Percentiles rank a stretch among this genome's conserved stretches.
Evolutionary conservation across 2,329 filamentous ascomycete genomes (phyloP).

Genomic region (Sporothrix curviconia): DNA sequence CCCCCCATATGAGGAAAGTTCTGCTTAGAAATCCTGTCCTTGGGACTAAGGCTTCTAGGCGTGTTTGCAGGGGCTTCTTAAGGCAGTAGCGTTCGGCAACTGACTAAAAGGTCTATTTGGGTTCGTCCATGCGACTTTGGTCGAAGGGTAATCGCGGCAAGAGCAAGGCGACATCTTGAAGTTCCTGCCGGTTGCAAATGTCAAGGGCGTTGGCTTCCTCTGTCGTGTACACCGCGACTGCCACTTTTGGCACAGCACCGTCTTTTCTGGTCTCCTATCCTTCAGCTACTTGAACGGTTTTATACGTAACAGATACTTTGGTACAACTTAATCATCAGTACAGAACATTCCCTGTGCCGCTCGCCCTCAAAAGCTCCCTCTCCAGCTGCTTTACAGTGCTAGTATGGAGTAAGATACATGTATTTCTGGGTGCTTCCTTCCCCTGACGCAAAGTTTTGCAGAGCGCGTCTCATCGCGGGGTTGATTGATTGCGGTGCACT

Average conservation of each 20-base stretch:
- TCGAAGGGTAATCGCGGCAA: neutral
- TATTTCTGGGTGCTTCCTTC: too few species aligned
- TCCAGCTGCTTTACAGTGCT: too few species aligned
- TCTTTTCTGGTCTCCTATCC: neutral
- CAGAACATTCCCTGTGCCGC: too few species aligned
- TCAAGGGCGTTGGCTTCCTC: too few species aligned
- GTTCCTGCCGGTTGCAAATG: neutral
- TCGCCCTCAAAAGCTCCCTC: too few species aligned
- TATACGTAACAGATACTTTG: too few species aligned
- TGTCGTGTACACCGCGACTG: too few species aligned
- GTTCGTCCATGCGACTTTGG: neutral
- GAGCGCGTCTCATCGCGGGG: neutral
- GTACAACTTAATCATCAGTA: too few species aligned
- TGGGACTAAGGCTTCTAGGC: neutral
- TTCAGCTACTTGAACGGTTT: too few species aligned
- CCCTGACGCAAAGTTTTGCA: too few species aligned
- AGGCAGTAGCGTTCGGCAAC: neutral
- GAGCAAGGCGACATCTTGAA: neutral
- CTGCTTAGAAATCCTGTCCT: constrained; percentile 6
- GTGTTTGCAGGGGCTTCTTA: neutral
- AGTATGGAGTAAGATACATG: too few species aligned
- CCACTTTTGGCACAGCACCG: neutral
- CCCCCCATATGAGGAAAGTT: neutral
- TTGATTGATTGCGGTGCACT: too few species aligned
- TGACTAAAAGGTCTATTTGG: neutral